phyloP scores from a whole-genome alignment of 176 grass and related monocot genomes.

The Oryza glumipatula region DNA sequence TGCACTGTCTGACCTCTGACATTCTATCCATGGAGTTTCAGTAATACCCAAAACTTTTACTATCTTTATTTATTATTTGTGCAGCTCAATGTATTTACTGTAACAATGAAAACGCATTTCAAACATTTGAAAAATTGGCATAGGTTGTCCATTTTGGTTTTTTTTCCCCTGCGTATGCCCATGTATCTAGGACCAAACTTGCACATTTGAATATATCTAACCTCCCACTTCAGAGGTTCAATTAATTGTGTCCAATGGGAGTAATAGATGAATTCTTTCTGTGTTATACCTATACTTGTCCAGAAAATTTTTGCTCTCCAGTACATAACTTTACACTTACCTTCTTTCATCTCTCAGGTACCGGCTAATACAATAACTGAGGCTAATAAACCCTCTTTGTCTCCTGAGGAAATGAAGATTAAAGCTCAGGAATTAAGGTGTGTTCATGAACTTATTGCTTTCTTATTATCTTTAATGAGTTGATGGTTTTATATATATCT shows the following conservation, averaged over 20 bases:
- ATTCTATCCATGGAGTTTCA: background rate
- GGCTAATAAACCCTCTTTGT: slow-evolving; percentile 61
- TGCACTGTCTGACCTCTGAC: background rate
- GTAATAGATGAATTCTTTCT: background rate
- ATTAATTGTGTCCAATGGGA: background rate
- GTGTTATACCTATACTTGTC: background rate
- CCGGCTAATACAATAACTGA: slow-evolving; percentile 51
- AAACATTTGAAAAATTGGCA: slow-evolving; percentile 11
- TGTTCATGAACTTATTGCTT: slow-evolving; percentile 41
- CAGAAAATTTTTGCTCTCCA: background rate
- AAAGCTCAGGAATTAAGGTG: slow-evolving; percentile 93
- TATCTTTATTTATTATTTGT: background rate
- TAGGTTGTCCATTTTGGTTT: background rate
- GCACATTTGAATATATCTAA: background rate
- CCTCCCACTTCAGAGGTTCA: background rate
- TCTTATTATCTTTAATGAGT: background rate
- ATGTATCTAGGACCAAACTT: background rate
- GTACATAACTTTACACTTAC: slow-evolving; percentile 9
- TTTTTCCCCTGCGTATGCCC: too few relatives aligned
- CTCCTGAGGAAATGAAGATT: slow-evolving; percentile 88
- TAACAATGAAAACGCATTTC: background rate
- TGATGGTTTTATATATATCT: background rate
- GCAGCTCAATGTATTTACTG: background rate
- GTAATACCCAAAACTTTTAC: background rate
- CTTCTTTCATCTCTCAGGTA: slow-evolving; percentile 50